These are phyloP conservation scores for Neonectria faginata DNA, from an alignment of 2,329 filamentous ascomycete species.

Conservation along the genomic window DNA sequence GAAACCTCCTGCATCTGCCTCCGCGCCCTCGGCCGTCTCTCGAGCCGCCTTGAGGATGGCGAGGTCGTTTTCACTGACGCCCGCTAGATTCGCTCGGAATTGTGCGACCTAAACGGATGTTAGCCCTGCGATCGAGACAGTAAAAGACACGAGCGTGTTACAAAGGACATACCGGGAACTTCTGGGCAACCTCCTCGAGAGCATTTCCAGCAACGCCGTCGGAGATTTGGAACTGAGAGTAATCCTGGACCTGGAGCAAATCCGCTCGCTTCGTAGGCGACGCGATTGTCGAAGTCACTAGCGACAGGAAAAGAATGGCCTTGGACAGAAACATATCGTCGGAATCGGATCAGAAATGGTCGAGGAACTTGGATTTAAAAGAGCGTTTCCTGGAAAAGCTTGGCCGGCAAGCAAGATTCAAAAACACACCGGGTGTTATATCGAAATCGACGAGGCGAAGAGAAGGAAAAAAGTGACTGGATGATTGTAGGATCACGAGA, in stretches of 20 bases:
- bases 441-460: slow-evolving; percentile 3
- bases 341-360: not conserved
- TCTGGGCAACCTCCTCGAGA: slow-evolving; percentile 63
- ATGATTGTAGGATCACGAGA: not conserved
- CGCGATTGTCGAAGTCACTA: not conserved
- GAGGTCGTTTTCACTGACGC: slow-evolving; percentile 60
- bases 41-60: slow-evolving; percentile 63
- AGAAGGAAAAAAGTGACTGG: not conserved
- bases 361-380: not conserved
- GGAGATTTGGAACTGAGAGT: slow-evolving; percentile 59
- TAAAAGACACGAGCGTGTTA: not conserved
- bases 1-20: slow-evolving; percentile 59
- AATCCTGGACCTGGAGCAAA: slow-evolving; percentile 27
- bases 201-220: slow-evolving; percentile 65
- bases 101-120: slow-evolving; percentile 18
- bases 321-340: slow-evolving; percentile 15
- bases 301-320: slow-evolving; percentile 7
- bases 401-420: slow-evolving; percentile 39
- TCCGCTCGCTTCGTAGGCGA: slow-evolving; percentile 10
- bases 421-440: slow-evolving; percentile 24
- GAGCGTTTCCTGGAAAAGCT: not conserved
- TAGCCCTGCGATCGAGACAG: slow-evolving; percentile 4
- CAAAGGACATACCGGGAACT: slow-evolving; percentile 61
- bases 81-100: slow-evolving; percentile 53
- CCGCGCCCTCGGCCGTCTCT: slow-evolving; percentile 64